Evolutionary conservation across 1,284 basidiomycete genomes (phyloP), one percentile per base, ranked within the genome.

Genomic region (Meira miltonrushii): DNA sequence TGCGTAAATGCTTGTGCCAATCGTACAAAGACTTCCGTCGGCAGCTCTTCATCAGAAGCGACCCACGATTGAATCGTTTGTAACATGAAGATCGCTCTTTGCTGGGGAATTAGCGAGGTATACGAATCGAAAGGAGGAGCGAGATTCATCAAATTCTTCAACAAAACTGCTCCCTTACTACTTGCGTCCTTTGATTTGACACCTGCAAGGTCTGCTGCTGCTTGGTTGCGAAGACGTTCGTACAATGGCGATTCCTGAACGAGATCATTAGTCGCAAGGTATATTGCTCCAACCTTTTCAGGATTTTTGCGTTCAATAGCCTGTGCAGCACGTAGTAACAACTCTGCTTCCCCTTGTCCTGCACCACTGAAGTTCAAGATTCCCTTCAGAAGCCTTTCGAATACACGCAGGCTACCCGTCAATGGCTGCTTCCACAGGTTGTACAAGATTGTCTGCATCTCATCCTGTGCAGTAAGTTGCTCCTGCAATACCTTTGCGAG

Each of bases 21-120:
- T 52, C 84, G 85, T 55, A 85, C 85, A 69, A 93, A 87, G 1
- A 93, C 82, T 62, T 89, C 85, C 41, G 82, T 82, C 23, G 85
- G 79, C 12, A 88, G 85, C 15, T 87, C 88, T 39, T 53, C 50
- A 28, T 83, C 82, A 8, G 85, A 86, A 0, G 84, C 78, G 48
- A 93, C 82, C 94, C 94, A 98, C 19, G 83, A 82, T 69, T 90
- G 88, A 57, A 90, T 86, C 1, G 87, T 84, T 72, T 92, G 90
- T 67, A 95, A 82, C n/a, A 94, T 83, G 75, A 94, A 94, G 46
- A 98, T 85, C 0, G 90, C 88, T 12, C 95, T 82, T 53, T 86
- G 87, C 73, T 90, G 88, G 0, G 92, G 89, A 5, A 78, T 56
- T 7, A 98, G 81, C 80, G 94, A 91, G n/a, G 88, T 82, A 1